Base-by-base conservation (phyloP, 805 yeast genomes). In the Barnettozyma californica region DNA sequence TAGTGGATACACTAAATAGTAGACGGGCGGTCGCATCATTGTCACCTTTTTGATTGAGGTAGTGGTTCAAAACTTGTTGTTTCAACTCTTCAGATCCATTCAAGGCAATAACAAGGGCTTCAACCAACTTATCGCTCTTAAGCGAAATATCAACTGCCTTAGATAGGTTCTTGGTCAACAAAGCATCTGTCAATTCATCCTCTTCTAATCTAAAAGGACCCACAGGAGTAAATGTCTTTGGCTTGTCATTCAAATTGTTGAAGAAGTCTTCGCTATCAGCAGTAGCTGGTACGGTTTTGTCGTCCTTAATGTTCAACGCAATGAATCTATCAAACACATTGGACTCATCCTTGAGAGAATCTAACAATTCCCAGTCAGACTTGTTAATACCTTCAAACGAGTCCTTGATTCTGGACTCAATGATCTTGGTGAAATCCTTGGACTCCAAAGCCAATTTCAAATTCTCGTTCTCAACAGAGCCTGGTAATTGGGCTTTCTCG, bases 71-170 rank as follows among this genome's bases (percentile, higher is more conserved):
- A 4, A 84, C 97, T 56, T 80, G 79, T 46, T 77, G 74, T 56
- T 86, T 85, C 62, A 83, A 71, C 5, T 73, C 74, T 18, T 77
- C 81, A 16, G 81, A 65, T 3, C 84, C 87, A 58, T 81, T 80
- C 59, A 86, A 68, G 0, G 98, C 87, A 51, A 94, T 74, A 25
- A 91, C 70, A 56, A 91, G 75, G 4, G 98, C 97, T 63, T 94
- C 98, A 20, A 78, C 65, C 20, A 89, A 66, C 50, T 77, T 76
- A 44, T 78, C 84, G 33, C 78, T 76, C 41, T 80, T 73, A 51
- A 94, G 68, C 54, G 92, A 81, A 23, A 74, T 60, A 31, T 82
- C 76, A 11, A 88, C 81, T 1, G 97, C 97, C 23, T 75, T 71
- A 14, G 76, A 77, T 43, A 77, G 67, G 44, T 88, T 76, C 51